phyloP scores from a whole-genome alignment of 306 rosid genomes.

The Trichosanthes cucumerina region DNA sequence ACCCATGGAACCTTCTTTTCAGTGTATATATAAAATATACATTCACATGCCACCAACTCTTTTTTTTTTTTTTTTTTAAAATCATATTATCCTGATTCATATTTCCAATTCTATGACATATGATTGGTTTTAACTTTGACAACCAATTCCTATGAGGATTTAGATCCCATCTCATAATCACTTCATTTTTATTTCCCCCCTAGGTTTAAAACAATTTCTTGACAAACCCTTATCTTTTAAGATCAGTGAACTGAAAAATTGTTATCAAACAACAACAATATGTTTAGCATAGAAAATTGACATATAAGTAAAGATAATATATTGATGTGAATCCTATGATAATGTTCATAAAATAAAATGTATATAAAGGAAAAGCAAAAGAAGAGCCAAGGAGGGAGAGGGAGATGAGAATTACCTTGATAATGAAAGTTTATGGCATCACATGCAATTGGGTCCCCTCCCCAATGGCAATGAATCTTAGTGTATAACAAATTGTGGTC shows the following conservation, averaged over 20 bases:
- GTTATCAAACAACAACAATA: background rate
- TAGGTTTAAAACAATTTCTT: background rate
- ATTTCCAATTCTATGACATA: background rate
- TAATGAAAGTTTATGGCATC: slow-evolving; percentile 1
- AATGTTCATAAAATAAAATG: background rate
- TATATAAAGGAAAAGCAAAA: background rate
- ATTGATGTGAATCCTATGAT: background rate
- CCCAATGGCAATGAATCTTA: slow-evolving; percentile 3
- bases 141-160: background rate
- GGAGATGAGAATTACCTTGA: too few species aligned
- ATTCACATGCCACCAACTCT: background rate
- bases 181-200: background rate
- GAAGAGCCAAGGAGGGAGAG: background rate
- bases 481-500: background rate
- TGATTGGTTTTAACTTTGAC: background rate
- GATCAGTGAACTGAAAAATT: background rate
- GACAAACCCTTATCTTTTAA: background rate
- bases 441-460: background rate
- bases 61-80: background rate
- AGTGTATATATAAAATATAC: background rate
- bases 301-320: background rate
- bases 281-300: background rate
- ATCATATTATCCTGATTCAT: background rate
- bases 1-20: background rate
- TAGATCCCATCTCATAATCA: background rate